Evolutionary conservation across 1,284 basidiomycete species (phyloP).

Genomic region (Ganoderma leucocontextum): DNA sequence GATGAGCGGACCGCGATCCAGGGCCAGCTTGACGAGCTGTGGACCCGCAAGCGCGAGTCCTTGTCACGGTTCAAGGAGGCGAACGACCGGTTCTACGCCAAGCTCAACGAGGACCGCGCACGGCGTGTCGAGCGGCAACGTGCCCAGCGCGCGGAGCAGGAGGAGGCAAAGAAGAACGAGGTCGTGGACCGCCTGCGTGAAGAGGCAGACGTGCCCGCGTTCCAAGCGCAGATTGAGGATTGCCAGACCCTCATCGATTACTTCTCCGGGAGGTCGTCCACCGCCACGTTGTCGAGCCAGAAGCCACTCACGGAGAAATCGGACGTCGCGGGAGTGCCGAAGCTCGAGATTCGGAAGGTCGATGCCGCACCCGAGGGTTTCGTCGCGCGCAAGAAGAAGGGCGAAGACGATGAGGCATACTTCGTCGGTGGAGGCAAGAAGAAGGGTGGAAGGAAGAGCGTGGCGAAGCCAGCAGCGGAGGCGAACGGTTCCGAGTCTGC

Average conservation of each 20-base stretch:
- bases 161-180: slow-evolving; percentile 86
- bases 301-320: slow-evolving; percentile 47
- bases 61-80: slow-evolving; percentile 78
- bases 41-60: slow-evolving; percentile 82
- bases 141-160: slow-evolving; percentile 85
- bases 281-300: slow-evolving; percentile 49
- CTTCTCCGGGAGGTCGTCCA: slow-evolving; percentile 79
- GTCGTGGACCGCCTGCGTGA: slow-evolving; percentile 86
- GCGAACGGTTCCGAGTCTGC: slow-evolving; percentile 47
- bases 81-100: slow-evolving; percentile 83
- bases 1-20: slow-evolving; percentile 88
- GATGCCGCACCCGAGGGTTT: slow-evolving; percentile 77
- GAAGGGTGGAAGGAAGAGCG: slow-evolving; percentile 78
- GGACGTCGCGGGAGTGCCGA: slow-evolving; percentile 79
- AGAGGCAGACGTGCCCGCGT: slow-evolving; percentile 92
- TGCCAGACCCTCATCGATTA: slow-evolving; percentile 94
- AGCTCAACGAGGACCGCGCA: slow-evolving; percentile 86
- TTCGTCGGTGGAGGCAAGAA: slow-evolving; percentile 77
- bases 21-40: slow-evolving; percentile 77
- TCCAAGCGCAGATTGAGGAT: slow-evolving; percentile 95
- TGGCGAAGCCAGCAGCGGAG: slow-evolving; percentile 52
- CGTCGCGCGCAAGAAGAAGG: slow-evolving; percentile 91
- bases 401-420: slow-evolving; percentile 85
- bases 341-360: slow-evolving; percentile 88
- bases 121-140: slow-evolving; percentile 84